Conservation (phyloP, 2,329 filamentous ascomycete species). For the Fonsecaea multimorphosa region DNA sequence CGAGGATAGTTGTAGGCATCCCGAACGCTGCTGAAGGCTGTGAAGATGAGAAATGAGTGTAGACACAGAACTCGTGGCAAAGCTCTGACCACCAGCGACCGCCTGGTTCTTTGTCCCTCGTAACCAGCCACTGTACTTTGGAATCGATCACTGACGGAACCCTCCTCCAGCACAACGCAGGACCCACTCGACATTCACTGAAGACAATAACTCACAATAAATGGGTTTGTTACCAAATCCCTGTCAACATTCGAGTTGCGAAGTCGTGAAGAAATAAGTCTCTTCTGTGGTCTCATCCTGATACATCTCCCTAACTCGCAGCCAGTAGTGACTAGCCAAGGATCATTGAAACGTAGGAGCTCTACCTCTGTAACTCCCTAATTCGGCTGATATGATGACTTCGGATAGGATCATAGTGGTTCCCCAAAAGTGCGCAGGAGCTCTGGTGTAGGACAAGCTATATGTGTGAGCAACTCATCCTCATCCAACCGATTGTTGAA, state of each 20-base stretch:
- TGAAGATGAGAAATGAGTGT: too few species aligned
- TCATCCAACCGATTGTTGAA: not conserved
- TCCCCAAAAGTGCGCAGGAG: not conserved
- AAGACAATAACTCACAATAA: not conserved
- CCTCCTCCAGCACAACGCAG: not conserved
- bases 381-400: not conserved
- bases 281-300: not conserved
- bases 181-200: not conserved
- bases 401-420: not conserved
- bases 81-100: not conserved
- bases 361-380: constrained; percentile 1
- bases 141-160: not conserved
- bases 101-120: not conserved
- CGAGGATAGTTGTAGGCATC: not conserved
- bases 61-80: not conserved
- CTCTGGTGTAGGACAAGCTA: not conserved
- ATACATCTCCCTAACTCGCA: not conserved
- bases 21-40: not conserved
- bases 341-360: constrained; percentile 1
- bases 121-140: not conserved
- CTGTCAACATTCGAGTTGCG: not conserved
- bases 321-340: not conserved
- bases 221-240: not conserved
- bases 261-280: not conserved
- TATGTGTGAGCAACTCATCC: not conserved